These are phyloP conservation scores for Mortierella alpina DNA, from an alignment of 192 early-diverging fungal genomes.

Conservation along the genomic window DNA sequence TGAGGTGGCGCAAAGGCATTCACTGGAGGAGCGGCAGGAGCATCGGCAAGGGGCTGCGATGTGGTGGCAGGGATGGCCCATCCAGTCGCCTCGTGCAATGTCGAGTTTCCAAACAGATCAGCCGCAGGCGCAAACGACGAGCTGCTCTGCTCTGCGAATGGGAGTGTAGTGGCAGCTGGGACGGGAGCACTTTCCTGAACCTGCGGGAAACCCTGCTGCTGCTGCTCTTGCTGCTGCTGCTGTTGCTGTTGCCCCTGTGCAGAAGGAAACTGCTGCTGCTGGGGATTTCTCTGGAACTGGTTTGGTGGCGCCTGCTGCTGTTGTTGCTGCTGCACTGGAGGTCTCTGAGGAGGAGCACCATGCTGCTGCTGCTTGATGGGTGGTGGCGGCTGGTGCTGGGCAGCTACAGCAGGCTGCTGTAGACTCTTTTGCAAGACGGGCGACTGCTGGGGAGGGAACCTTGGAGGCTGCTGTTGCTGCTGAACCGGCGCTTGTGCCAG, in stretches of 20 bases:
- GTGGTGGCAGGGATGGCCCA: constrained; percentile 25
- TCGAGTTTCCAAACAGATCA: constrained; percentile 48
- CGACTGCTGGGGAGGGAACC: constrained; percentile 4
- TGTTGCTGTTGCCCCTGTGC: neutral
- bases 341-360: constrained; percentile 9
- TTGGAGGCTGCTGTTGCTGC: constrained; percentile 6
- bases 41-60: neutral
- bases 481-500: constrained; percentile 5
- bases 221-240: constrained; percentile 3
- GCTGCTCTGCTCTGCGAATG: constrained; percentile 16
- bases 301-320: constrained; percentile 8
- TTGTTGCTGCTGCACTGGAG: constrained; percentile 12
- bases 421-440: constrained; percentile 6
- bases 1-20: constrained; percentile 5
- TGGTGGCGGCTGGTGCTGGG: constrained; percentile 3
- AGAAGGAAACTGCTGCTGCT: constrained; percentile 5
- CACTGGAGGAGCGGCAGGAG: neutral
- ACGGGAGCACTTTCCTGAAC: constrained; percentile 7
- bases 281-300: constrained; percentile 20
- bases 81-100: constrained; percentile 25
- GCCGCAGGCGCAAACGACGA: constrained; percentile 28
- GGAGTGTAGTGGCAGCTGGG: constrained; percentile 4
- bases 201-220: constrained; percentile 4
- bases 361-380: constrained; percentile 1
- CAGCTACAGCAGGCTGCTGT: neutral